Evolutionary conservation across 257 asterid genomes (phyloP).

Genomic region (Nicotiana tomentosiformis): DNA sequence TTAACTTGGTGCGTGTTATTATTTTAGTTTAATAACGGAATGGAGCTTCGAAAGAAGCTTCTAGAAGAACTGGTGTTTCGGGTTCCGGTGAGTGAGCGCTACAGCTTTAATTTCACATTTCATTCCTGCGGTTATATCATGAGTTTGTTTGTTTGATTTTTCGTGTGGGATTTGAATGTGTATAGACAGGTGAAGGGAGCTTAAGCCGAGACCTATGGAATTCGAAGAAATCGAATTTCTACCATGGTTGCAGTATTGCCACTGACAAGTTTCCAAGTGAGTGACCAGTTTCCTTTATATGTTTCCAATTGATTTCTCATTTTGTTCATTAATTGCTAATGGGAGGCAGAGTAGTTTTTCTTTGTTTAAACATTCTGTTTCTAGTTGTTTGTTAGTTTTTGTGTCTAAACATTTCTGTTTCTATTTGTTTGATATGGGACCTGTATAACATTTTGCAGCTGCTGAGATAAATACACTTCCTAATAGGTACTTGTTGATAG

Average conservation of each 20-base stretch:
- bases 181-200: conserved; percentile 40
- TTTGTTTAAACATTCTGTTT: no score
- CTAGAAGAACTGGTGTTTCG: conserved; percentile 31
- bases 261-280: conserved; percentile 29
- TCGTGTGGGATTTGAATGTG: neutral
- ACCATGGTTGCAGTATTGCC: conserved; percentile 56
- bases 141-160: neutral
- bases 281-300: conserved; percentile 7
- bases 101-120: neutral
- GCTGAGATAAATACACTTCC: conserved; percentile 30
- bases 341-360: no score
- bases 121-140: neutral
- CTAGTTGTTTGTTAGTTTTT: no score
- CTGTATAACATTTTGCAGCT: conserved; percentile 29
- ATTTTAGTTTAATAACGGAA: conserved; percentile 27
- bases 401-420: neutral
- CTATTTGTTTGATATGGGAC: conserved; percentile 2
- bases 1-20: neutral
- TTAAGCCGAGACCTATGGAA: conserved; percentile 40
- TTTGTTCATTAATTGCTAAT: neutral
- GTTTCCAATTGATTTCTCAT: neutral
- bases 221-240: conserved; percentile 40
- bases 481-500: conserved; percentile 53
- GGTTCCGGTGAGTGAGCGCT: conserved; percentile 42
- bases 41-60: conserved; percentile 20